Percentiles rank a stretch among this genome's conserved stretches.
Evolutionary conservation across 2,329 filamentous ascomycete genomes (phyloP).

Genomic region (Stachybotrys chartarum): DNA sequence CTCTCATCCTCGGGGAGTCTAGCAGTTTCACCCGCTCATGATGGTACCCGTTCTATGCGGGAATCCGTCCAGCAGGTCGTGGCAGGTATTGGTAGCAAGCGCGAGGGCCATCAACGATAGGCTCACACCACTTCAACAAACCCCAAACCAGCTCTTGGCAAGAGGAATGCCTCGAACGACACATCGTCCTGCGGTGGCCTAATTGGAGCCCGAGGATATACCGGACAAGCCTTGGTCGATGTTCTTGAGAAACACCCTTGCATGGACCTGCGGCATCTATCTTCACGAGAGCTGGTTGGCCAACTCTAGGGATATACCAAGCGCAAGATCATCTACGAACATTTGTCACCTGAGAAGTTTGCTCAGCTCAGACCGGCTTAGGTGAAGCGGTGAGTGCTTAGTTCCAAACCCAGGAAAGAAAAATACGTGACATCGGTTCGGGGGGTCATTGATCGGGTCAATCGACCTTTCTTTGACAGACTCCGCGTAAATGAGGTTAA

Average conservation of each 20-base stretch:
- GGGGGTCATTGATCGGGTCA: no score
- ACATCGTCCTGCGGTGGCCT: slow-evolving; percentile 74
- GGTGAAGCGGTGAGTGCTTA: no score
- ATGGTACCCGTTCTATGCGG: no score
- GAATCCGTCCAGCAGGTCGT: no score
- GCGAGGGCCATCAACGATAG: background rate
- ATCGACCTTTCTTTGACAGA: no score
- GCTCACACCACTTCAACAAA: slow-evolving; percentile 31
- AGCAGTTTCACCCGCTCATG: no score
- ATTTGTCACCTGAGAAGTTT: slow-evolving; percentile 79
- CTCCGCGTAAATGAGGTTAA: no score
- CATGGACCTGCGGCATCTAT: slow-evolving; percentile 87
- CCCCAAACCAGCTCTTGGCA: slow-evolving; percentile 83
- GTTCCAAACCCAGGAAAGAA: no score
- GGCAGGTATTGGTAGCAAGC: no score
- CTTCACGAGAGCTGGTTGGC: slow-evolving; percentile 84
- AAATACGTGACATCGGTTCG: no score
- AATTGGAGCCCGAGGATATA: slow-evolving; percentile 90
- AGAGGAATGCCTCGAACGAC: slow-evolving; percentile 79
- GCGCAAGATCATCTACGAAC: slow-evolving; percentile 87
- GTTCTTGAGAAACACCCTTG: slow-evolving; percentile 82
- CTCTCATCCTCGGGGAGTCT: no score
- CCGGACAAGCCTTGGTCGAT: slow-evolving; percentile 82
- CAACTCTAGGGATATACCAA: slow-evolving; percentile 87
- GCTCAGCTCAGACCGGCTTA: background rate